Conservation (phyloP, 148 eudicot genomes). For the Rhododendron kiyosumense region DNA sequence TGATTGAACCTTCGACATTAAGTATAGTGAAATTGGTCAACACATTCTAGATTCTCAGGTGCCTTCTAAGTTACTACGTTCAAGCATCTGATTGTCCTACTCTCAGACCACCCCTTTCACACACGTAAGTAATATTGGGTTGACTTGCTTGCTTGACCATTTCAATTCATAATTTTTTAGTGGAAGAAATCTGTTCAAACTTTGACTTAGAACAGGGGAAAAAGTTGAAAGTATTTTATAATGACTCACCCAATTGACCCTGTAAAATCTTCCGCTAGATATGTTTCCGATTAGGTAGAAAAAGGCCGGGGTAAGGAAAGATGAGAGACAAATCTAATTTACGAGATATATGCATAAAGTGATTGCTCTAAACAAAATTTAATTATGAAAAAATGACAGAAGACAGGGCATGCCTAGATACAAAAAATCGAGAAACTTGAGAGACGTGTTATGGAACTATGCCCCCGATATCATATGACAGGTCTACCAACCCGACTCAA, state of each 20-base stretch:
- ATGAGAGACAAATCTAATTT: too few species aligned
- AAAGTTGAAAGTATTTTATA: neutral
- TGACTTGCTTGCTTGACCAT: conserved; percentile 1
- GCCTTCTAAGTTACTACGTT: neutral
- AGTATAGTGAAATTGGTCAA: neutral
- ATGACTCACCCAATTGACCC: neutral
- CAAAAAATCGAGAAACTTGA: too few species aligned
- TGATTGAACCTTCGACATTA: too few species aligned
- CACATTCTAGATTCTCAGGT: neutral
- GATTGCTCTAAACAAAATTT: too few species aligned
- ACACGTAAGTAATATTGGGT: neutral
- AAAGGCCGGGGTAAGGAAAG: too few species aligned
- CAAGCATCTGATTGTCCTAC: neutral
- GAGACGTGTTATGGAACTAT: too few species aligned
- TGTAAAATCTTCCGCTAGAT: neutral
- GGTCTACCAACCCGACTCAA: too few species aligned
- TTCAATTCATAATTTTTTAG: neutral
- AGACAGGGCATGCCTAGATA: too few species aligned
- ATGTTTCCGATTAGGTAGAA: neutral
- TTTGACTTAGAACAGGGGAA: neutral
- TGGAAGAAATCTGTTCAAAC: neutral
- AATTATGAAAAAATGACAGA: too few species aligned
- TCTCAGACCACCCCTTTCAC: neutral
- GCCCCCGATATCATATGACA: too few species aligned
- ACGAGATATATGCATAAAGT: too few species aligned